phyloP scores from a whole-genome alignment of 2,329 filamentous ascomycete species.

The Fusarium pininemorale region DNA sequence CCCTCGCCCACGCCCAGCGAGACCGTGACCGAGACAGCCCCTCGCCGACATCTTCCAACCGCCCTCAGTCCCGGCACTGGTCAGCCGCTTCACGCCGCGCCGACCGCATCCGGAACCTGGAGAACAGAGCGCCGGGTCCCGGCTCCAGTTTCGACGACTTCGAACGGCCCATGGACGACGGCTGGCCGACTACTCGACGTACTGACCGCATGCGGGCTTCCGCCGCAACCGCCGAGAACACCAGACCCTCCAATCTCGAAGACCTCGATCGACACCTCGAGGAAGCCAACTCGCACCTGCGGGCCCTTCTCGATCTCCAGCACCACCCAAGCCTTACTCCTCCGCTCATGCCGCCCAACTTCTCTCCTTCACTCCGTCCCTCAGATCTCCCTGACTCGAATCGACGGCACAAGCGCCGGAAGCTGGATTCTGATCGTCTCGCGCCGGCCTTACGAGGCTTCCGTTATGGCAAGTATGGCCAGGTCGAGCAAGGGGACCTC shows the following conservation, averaged over 20 bases:
- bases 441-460: slow-evolving; percentile 65
- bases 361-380: slow-evolving; percentile 49
- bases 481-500: slow-evolving; percentile 83
- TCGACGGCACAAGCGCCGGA: slow-evolving; percentile 72
- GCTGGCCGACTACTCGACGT: slow-evolving; percentile 41
- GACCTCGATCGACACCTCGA: slow-evolving; percentile 53
- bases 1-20: slow-evolving; percentile 43
- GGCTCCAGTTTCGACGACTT: slow-evolving; percentile 40
- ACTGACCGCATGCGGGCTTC: slow-evolving; percentile 38
- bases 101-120: slow-evolving; percentile 49
- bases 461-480: slow-evolving; percentile 86
- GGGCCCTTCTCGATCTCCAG: slow-evolving; percentile 54
- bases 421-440: slow-evolving; percentile 71
- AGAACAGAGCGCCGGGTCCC: slow-evolving; percentile 40
- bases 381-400: slow-evolving; percentile 56
- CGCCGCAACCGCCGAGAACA: slow-evolving; percentile 30
- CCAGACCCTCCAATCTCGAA: slow-evolving; percentile 45
- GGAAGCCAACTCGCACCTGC: slow-evolving; percentile 55
- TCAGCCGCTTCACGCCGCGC: slow-evolving; percentile 46
- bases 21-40: slow-evolving; percentile 42
- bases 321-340: slow-evolving; percentile 43
- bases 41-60: slow-evolving; percentile 32
- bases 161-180: slow-evolving; percentile 42
- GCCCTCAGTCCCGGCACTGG: slow-evolving; percentile 40
- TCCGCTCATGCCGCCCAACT: slow-evolving; percentile 43